Conservation (phyloP, 2,329 filamentous ascomycete genomes). For the Hypoxylon sp. region DNA sequence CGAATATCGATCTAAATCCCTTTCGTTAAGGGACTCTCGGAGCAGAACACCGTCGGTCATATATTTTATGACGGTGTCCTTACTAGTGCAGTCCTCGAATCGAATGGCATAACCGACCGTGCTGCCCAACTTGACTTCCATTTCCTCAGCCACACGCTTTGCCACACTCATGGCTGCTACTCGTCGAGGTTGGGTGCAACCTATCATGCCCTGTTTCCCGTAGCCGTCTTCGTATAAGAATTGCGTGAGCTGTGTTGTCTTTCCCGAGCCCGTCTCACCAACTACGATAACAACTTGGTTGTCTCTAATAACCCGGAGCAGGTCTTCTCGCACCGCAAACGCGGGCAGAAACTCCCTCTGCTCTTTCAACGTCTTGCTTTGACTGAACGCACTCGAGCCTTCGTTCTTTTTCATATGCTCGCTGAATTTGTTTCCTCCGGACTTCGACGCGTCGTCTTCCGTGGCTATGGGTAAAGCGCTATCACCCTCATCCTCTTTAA, state of each 20-base stretch:
- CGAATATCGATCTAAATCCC: conserved; percentile 94
- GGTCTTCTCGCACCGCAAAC: conserved; percentile 94
- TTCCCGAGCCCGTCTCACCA: conserved; percentile 96
- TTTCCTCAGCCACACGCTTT: conserved; percentile 97
- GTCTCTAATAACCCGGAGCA: conserved; percentile 90
- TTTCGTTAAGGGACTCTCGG: conserved; percentile 91
- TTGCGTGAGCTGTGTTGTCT: conserved; percentile 97
- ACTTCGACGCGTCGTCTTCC: conserved; percentile 73
- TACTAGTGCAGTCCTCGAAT: conserved; percentile 97
- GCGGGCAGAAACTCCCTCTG: conserved; percentile 94
- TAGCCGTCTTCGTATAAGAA: conserved; percentile 97
- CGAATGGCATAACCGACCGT: conserved; percentile 96
- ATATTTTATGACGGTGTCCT: conserved; percentile 96
- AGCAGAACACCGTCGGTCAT: conserved; percentile 98
- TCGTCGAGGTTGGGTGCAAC: conserved; percentile 94
- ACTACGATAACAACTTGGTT: conserved; percentile 98
- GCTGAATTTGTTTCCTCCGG: conserved; percentile 82
- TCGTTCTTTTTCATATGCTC: conserved; percentile 89
- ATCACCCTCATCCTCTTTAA: conserved; percentile 93
- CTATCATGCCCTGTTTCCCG: conserved; percentile 87
- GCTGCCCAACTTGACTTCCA: conserved; percentile 90
- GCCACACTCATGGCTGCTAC: conserved; percentile 99
- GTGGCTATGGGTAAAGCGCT: conserved; percentile 82
- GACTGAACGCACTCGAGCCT: conserved; percentile 90
- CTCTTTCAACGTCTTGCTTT: conserved; percentile 88